Evolutionary conservation across 148 eudicot genomes (phyloP).

Genomic region (Dianthus caryophyllus): DNA sequence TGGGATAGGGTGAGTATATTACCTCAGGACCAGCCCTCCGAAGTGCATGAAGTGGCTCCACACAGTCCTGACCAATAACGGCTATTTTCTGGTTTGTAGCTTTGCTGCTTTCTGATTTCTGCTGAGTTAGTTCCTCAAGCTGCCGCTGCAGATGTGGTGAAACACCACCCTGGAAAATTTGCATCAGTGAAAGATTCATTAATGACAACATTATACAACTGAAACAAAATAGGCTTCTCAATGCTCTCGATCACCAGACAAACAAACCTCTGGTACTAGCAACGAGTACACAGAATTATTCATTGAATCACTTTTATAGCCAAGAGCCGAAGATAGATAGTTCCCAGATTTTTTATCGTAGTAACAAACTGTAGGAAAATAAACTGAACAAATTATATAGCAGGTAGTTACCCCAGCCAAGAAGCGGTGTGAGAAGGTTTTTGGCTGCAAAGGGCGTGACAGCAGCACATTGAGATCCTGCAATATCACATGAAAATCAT

Average conservation of each 20-base stretch:
- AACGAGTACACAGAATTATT: background rate
- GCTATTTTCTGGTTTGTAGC: slow-evolving; percentile 35
- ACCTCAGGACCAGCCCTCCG: slow-evolving; percentile 72
- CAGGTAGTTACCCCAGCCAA: slow-evolving; percentile 69
- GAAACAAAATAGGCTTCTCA: background rate
- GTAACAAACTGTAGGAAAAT: background rate
- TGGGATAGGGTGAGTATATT: slow-evolving; percentile 10
- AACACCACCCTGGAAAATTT: slow-evolving; percentile 65
- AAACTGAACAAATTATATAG: background rate
- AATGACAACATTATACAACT: background rate
- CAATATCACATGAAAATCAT: slow-evolving; percentile 19
- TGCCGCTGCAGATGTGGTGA: slow-evolving; percentile 73
- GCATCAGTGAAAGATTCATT: background rate
- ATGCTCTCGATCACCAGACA: background rate
- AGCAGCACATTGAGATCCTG: slow-evolving; percentile 72
- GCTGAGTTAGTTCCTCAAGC: slow-evolving; percentile 60
- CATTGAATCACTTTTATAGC: background rate
- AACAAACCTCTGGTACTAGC: background rate
- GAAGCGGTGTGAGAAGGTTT: slow-evolving; percentile 80
- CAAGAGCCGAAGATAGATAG: too few species aligned
- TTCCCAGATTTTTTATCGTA: background rate
- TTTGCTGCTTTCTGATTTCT: slow-evolving; percentile 32
- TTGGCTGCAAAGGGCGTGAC: slow-evolving; percentile 86
- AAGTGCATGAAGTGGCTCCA: slow-evolving; percentile 94
- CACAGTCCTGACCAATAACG: slow-evolving; percentile 79